phyloP scores from a whole-genome alignment of 164 flowering plant genomes.

The Magnolia officinalis region DNA sequence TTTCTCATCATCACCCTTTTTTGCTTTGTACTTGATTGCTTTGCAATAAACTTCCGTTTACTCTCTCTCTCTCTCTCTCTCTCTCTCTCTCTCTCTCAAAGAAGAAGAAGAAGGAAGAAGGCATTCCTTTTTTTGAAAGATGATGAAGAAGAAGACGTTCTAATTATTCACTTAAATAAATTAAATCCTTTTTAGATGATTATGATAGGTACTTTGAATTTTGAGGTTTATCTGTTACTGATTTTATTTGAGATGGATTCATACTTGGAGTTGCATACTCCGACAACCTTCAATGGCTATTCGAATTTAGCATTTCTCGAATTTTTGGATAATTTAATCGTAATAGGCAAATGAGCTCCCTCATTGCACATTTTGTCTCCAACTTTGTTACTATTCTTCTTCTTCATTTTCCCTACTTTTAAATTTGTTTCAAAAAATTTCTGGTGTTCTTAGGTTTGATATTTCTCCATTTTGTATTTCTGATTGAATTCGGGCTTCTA shows the following conservation, averaged over 20 bases:
- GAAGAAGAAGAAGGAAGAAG: background rate
- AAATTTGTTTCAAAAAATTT: no score
- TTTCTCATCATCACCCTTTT: background rate
- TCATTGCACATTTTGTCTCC: no score
- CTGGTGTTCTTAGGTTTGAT: no score
- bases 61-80: background rate
- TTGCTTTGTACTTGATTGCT: background rate
- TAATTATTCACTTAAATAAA: background rate
- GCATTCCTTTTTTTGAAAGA: background rate
- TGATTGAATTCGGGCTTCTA: no score
- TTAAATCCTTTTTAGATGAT: background rate
- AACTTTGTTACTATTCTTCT: no score
- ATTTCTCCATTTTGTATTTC: no score
- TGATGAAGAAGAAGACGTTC: background rate
- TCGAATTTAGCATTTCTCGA: no score
- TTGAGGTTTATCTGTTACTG: background rate
- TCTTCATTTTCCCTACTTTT: no score
- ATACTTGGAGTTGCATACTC: background rate
- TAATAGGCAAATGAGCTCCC: no score
- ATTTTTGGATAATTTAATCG: no score
- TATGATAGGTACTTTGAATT: background rate
- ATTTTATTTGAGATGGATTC: background rate
- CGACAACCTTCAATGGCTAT: no score
- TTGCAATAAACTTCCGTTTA: background rate
- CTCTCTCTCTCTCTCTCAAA: background rate